Evolutionary conservation across 306 rosid genomes (phyloP).

Genomic region (Ziziphus jujuba): DNA sequence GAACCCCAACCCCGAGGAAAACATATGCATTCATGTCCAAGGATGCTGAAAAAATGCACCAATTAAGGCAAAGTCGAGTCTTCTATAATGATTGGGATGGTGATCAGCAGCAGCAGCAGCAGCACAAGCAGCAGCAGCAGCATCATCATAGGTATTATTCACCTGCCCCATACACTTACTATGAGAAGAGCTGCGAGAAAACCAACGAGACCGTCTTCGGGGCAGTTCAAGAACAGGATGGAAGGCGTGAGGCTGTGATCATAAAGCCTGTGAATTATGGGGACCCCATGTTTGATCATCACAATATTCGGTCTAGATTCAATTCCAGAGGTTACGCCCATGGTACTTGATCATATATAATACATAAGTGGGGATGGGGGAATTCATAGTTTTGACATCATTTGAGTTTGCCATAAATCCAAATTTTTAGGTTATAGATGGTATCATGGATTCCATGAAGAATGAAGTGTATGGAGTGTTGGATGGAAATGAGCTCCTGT

Average conservation of each 20-base stretch:
- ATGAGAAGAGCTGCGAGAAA: constrained; percentile 58
- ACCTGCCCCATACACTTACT: constrained; percentile 61
- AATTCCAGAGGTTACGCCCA: constrained; percentile 43
- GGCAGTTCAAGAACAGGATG: constrained; percentile 76
- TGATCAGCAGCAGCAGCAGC: constrained; percentile 48
- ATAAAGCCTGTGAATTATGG: constrained; percentile 70
- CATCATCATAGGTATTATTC: constrained; percentile 64
- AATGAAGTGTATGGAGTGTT: not conserved
- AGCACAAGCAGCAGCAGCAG: constrained; percentile 48
- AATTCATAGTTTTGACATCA: constrained; percentile 38
- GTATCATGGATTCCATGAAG: constrained; percentile 27
- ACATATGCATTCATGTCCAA: constrained; percentile 86
- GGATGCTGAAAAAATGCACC: constrained; percentile 77
- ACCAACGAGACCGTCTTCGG: constrained; percentile 78
- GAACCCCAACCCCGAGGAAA: constrained; percentile 83
- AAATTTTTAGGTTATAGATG: constrained; percentile 23
- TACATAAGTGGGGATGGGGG: constrained; percentile 41
- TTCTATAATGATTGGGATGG: constrained; percentile 76
- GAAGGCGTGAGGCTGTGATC: constrained; percentile 39
- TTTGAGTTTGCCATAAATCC: constrained; percentile 25
- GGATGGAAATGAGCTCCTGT: not conserved
- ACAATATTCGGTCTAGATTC: constrained; percentile 47
- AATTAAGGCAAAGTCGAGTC: constrained; percentile 64
- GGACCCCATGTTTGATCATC: constrained; percentile 47
- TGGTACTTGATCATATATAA: constrained; percentile 41